Conservation (phyloP, 2,329 filamentous ascomycete genomes). For the Talaromyces albobiverticillius region DNA sequence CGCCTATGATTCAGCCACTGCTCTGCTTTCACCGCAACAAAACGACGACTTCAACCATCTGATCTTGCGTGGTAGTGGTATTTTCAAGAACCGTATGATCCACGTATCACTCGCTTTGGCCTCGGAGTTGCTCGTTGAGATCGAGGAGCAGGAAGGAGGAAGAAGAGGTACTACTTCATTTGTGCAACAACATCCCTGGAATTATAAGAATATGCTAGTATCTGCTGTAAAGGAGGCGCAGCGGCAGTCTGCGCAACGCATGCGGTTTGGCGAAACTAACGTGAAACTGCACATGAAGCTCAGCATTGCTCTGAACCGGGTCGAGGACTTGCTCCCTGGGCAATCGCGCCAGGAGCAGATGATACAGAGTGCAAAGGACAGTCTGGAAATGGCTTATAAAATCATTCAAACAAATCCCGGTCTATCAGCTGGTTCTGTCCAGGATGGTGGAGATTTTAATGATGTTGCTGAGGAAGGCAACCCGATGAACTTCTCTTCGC, state of each 20-base stretch:
- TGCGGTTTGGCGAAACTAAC: slow-evolving; percentile 9
- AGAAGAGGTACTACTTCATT: neutral
- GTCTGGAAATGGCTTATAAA: neutral
- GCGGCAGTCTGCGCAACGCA: neutral
- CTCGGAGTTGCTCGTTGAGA: slow-evolving; percentile 9
- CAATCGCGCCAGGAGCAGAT: slow-evolving; percentile 4
- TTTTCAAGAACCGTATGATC: slow-evolving; percentile 12
- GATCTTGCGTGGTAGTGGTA: neutral
- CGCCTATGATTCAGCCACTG: slow-evolving; percentile 1
- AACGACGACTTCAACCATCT: slow-evolving; percentile 4
- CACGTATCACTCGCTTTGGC: slow-evolving; percentile 6
- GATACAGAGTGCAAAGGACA: slow-evolving; percentile 9
- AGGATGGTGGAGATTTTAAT: neutral
- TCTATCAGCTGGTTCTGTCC: neutral
- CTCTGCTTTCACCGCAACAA: neutral
- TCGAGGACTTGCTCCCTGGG: neutral
- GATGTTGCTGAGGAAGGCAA: neutral
- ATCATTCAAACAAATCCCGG: neutral
- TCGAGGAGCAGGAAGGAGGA: slow-evolving; percentile 6
- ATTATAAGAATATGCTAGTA: slow-evolving; percentile 5
- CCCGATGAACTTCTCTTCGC: neutral
- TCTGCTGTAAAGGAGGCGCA: slow-evolving; percentile 1
- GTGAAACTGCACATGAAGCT: slow-evolving; percentile 10
- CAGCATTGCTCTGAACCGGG: neutral
- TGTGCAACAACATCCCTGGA: neutral